phyloP scores from a whole-genome alignment of 345 rosid genomes.

The Dipteronia dyeriana region DNA sequence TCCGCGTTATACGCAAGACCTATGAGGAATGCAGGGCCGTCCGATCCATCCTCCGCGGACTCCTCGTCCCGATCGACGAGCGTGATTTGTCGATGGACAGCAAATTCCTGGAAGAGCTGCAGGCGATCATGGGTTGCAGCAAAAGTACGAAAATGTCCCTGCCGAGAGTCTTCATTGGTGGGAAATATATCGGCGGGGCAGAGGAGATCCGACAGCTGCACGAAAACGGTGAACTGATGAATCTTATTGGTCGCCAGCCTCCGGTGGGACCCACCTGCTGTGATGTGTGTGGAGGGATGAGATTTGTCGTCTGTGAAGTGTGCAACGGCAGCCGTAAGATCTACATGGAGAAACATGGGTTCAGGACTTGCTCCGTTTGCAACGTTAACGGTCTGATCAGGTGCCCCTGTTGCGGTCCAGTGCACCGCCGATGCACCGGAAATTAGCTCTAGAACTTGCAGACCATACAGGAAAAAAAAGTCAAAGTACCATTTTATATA shows the following conservation, averaged over 20 bases:
- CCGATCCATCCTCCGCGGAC: conserved; percentile 55
- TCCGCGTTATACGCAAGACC: conserved; percentile 68
- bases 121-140: conserved; percentile 33
- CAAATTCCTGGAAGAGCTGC: conserved; percentile 52
- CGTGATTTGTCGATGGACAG: conserved; percentile 80
- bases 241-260: conserved; percentile 34
- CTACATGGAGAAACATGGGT: conserved; percentile 42
- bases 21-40: conserved; percentile 69
- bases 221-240: conserved; percentile 52
- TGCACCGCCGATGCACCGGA: conserved; percentile 22
- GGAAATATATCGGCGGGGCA: conserved; percentile 49
- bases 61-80: conserved; percentile 62
- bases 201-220: conserved; percentile 43
- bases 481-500: too few species aligned
- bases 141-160: conserved; percentile 19
- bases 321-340: conserved; percentile 75
- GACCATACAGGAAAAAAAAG: too few species aligned
- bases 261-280: conserved; percentile 29
- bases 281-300: conserved; percentile 50
- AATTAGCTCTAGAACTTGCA: background rate
- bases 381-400: conserved; percentile 49
- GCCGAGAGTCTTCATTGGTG: conserved; percentile 56
- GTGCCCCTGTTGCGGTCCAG: conserved; percentile 39
- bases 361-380: conserved; percentile 43
- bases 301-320: conserved; percentile 46